phyloP scores from a whole-genome alignment of 345 rosid genomes.

The Aurinia saxatilis region DNA sequence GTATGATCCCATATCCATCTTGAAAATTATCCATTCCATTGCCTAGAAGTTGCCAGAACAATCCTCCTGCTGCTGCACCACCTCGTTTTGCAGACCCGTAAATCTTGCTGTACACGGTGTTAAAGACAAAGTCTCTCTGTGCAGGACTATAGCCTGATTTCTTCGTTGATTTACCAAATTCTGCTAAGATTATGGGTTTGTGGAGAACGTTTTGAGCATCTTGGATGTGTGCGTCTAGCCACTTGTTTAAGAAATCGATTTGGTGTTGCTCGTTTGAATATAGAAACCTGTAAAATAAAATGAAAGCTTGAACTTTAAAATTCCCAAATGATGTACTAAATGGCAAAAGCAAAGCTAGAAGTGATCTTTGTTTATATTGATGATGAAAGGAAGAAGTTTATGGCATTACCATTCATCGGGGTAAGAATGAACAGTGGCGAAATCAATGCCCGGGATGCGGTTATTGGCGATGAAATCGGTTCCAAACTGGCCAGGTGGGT shows the following conservation, averaged over 20 bases:
- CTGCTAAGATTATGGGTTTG: constrained; percentile 70
- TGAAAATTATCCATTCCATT: constrained; percentile 69
- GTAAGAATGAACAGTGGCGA: constrained; percentile 78
- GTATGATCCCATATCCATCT: constrained; percentile 79
- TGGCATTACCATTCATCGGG: constrained; percentile 88
- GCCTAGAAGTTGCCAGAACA: constrained; percentile 85
- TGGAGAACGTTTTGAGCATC: constrained; percentile 67
- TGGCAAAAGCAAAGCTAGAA: not conserved
- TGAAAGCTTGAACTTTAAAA: not conserved
- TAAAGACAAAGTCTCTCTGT: constrained; percentile 62
- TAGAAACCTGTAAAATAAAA: constrained; percentile 41
- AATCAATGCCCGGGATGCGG: constrained; percentile 64
- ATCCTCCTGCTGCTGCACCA: constrained; percentile 84
- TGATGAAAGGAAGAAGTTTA: not conserved
- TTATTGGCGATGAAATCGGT: constrained; percentile 88
- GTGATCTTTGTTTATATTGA: not conserved
- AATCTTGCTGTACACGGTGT: constrained; percentile 59
- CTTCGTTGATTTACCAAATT: constrained; percentile 72
- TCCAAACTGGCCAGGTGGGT: constrained; percentile 63
- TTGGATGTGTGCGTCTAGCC: constrained; percentile 68
- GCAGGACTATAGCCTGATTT: constrained; percentile 38
- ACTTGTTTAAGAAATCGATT: constrained; percentile 58
- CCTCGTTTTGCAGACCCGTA: constrained; percentile 69
- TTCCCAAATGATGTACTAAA: not conserved
- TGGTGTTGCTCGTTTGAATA: constrained; percentile 43